Conservation (phyloP, 2,329 filamentous ascomycete species). For the Paecilomyces dactylethromorphus region DNA sequence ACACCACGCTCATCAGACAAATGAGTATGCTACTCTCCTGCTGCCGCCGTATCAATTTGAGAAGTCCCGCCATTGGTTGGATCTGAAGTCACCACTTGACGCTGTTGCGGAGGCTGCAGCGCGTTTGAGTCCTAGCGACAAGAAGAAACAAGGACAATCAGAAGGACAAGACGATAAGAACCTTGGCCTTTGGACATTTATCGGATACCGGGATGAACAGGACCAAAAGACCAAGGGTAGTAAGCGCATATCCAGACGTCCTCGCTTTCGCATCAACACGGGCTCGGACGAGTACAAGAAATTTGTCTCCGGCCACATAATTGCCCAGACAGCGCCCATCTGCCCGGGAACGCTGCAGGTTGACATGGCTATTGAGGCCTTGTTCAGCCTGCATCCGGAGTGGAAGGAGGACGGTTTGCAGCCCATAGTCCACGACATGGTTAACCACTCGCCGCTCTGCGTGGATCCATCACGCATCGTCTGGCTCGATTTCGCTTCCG, state of each 20-base stretch:
- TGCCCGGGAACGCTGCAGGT: constrained; percentile 36
- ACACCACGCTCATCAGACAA: constrained; percentile 16
- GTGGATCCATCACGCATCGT: constrained; percentile 19
- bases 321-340: constrained; percentile 33
- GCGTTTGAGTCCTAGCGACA: too few species aligned
- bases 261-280: constrained; percentile 39
- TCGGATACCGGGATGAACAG: not conserved
- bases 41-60: constrained; percentile 33
- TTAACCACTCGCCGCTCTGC: constrained; percentile 27
- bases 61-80: constrained; percentile 24
- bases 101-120: too few species aligned
- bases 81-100: constrained; percentile 4
- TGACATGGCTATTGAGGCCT: constrained; percentile 22
- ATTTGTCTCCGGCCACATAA: constrained; percentile 32
- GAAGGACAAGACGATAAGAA: too few species aligned
- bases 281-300: constrained; percentile 24
- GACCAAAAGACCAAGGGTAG: not conserved
- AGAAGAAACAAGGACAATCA: too few species aligned
- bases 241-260: not conserved
- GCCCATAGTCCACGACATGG: constrained; percentile 23
- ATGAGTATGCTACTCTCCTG: constrained; percentile 10
- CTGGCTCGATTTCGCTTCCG: constrained; percentile 18
- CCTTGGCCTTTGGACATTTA: too few species aligned
- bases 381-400: too few species aligned
- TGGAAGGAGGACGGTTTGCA: constrained; percentile 1